Percentiles rank a stretch among this genome's conserved stretches.
Evolutionary conservation across 352 stramenopile species (phyloP).

Genomic region (Halophytophthora polymorphica): DNA sequence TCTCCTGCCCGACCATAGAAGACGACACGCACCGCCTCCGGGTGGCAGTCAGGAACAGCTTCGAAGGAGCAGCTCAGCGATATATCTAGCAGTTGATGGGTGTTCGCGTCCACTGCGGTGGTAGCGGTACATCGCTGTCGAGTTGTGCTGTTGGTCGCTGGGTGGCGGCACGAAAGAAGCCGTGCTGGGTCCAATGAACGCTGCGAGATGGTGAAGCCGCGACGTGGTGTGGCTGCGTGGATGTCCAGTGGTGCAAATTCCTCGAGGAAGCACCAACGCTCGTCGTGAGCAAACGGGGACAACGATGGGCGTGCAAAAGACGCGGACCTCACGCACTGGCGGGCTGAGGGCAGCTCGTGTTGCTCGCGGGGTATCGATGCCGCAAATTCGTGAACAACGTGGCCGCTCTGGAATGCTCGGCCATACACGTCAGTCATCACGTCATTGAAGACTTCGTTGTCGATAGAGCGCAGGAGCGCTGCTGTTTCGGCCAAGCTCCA

Average conservation of each 20-base stretch:
- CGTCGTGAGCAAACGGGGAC: conserved; percentile 20
- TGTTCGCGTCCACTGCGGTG: conserved; percentile 7
- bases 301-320: conserved; percentile 23
- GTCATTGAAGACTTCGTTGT: conserved; percentile 9
- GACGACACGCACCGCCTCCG: conserved; percentile 11
- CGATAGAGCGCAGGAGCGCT: conserved; percentile 20
- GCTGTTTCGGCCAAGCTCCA: conserved; percentile 19
- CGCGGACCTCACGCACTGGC: conserved; percentile 30
- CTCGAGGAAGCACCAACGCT: conserved; percentile 32
- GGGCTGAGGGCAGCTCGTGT: not conserved
- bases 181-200: conserved; percentile 22
- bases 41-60: conserved; percentile 3
- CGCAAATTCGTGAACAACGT: conserved; percentile 26
- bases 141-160: conserved; percentile 14
- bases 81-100: conserved; percentile 11
- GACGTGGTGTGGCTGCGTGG: not conserved
- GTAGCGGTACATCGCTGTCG: conserved; percentile 4
- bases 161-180: conserved; percentile 11
- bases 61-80: conserved; percentile 16
- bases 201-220: conserved; percentile 24
- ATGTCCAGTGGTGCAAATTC: conserved; percentile 1
- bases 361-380: not conserved
- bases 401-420: conserved; percentile 23
- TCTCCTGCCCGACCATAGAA: conserved; percentile 13
- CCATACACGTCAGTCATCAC: conserved; percentile 32